A percentile compares a stretch with the other conserved stretches of the same genome.
Evolutionary conservation across 768 basidiomycete genomes (phyloP).

Genomic region (Tubosaeta sp.): DNA sequence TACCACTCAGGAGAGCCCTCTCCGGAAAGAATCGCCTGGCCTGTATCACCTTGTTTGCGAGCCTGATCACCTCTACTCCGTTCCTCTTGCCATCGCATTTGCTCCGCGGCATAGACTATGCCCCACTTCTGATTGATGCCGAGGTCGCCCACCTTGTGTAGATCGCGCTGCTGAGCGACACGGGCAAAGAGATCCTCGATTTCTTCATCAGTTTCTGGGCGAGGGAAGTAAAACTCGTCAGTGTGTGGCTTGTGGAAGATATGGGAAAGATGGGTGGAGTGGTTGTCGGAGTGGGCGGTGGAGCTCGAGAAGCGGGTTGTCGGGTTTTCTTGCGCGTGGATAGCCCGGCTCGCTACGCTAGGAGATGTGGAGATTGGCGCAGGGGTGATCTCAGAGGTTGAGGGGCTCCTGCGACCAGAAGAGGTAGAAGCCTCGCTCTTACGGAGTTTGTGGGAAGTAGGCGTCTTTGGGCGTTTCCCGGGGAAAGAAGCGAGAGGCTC

Average conservation of each 20-base stretch:
- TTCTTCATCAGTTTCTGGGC: slow-evolving; percentile 71
- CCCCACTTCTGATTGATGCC: slow-evolving; percentile 87
- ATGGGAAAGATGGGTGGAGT: slow-evolving; percentile 42
- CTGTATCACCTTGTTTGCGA: slow-evolving; percentile 55
- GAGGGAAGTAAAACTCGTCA: slow-evolving; percentile 68
- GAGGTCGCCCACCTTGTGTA: slow-evolving; percentile 56
- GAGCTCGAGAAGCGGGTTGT: slow-evolving; percentile 54
- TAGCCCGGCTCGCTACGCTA: slow-evolving; percentile 40
- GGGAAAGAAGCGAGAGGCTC: slow-evolving; percentile 42
- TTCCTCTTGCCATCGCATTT: slow-evolving; percentile 73
- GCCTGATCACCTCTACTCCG: slow-evolving; percentile 59
- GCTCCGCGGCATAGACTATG: slow-evolving; percentile 80
- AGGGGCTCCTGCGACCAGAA: slow-evolving; percentile 46
- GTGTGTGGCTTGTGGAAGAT: slow-evolving; percentile 50
- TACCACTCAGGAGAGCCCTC: slow-evolving; percentile 90
- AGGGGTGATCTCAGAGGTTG: slow-evolving; percentile 51
- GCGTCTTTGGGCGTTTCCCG: slow-evolving; percentile 33
- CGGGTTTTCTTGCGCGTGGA: slow-evolving; percentile 52
- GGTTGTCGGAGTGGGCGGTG: slow-evolving; percentile 42
- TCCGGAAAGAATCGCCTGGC: slow-evolving; percentile 47
- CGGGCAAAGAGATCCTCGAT: slow-evolving; percentile 79
- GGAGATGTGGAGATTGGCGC: slow-evolving; percentile 32
- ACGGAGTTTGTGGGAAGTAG: slow-evolving; percentile 33
- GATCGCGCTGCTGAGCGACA: slow-evolving; percentile 65
- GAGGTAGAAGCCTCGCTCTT: slow-evolving; percentile 56